These are phyloP conservation scores for Ramichloridium luteum DNA, from an alignment of 2,329 filamentous ascomycete genomes.

Conservation along the genomic window DNA sequence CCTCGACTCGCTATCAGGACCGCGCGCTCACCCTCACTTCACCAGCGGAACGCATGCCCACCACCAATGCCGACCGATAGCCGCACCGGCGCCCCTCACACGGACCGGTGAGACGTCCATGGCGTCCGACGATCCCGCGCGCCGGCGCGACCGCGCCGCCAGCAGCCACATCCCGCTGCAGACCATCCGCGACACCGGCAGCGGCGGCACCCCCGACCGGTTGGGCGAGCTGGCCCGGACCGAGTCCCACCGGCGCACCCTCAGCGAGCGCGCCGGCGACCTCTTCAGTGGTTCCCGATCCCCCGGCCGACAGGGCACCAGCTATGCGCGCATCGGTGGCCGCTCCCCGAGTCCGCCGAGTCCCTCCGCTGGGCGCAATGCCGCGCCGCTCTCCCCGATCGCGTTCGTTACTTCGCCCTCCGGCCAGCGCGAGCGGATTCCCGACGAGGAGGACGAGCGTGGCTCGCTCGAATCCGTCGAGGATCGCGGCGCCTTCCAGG, in stretches of 20 bases:
- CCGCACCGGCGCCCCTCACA: conserved; percentile 1
- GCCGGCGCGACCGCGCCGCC: conserved; percentile 36
- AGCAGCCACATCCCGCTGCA: conserved; percentile 57
- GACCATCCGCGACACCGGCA: conserved; percentile 31
- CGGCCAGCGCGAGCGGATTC: conserved; percentile 21
- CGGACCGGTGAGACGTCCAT: conserved; percentile 20
- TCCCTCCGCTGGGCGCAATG: too few relatives aligned
- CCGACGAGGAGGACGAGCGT: conserved; percentile 26
- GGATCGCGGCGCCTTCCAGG: conserved; percentile 36
- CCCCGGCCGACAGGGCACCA: conserved; percentile 6
- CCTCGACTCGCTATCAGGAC: too few relatives aligned
- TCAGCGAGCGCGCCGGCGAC: conserved; percentile 38
- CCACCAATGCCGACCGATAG: not conserved
- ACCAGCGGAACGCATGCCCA: not conserved
- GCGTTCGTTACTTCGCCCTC: conserved; percentile 27
- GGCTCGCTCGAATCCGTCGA: conserved; percentile 32
- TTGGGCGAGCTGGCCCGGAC: conserved; percentile 19
- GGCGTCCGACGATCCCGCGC: conserved; percentile 37
- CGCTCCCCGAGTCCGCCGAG: conserved; percentile 38
- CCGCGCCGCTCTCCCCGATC: conserved; percentile 14
- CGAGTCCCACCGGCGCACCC: conserved; percentile 30
- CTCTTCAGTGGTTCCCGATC: conserved; percentile 27
- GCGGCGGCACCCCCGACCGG: conserved; percentile 18
- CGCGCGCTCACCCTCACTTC: too few relatives aligned
- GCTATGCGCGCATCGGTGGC: conserved; percentile 41